Percentiles rank a stretch among this genome's conserved stretches.
Conservation (phyloP, 2,329 filamentous ascomycete genomes). For the Cordyceps militaris region DNA sequence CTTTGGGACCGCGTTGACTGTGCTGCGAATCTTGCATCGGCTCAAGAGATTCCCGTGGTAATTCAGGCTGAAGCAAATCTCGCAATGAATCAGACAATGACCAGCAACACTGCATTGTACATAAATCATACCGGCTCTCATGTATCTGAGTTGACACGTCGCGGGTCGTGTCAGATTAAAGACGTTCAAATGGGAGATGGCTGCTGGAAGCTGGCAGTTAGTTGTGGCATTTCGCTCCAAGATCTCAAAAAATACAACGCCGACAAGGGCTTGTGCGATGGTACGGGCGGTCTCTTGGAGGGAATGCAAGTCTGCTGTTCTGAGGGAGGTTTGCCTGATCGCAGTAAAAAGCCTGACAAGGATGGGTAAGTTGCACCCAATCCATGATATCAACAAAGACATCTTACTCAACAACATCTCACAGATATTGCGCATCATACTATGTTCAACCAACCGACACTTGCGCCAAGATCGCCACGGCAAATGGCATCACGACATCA, state of each 20-base stretch:
- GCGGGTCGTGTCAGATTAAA: conserved; percentile 22
- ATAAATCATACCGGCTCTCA: background rate
- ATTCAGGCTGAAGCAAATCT: background rate
- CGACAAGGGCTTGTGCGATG: conserved; percentile 22
- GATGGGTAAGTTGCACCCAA: conserved; percentile 19
- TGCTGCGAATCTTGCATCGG: background rate
- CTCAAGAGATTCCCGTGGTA: background rate
- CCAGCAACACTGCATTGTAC: background rate
- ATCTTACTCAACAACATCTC: background rate
- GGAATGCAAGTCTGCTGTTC: conserved; percentile 32
- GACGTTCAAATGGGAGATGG: conserved; percentile 26
- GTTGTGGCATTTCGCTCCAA: conserved; percentile 29
- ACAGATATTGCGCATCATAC: conserved; percentile 22
- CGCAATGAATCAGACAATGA: background rate
- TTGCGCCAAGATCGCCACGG: conserved; percentile 29
- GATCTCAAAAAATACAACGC: conserved; percentile 31
- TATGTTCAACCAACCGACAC: conserved; percentile 24
- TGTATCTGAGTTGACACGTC: background rate
- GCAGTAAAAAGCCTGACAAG: conserved; percentile 25
- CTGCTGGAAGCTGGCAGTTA: conserved; percentile 28
- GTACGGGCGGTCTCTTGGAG: conserved; percentile 16
- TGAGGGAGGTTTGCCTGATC: conserved; percentile 26
- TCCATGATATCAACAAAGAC: background rate
- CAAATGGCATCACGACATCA: conserved; percentile 27
- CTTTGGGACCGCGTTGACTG: background rate